A percentile compares a stretch with the other conserved stretches of the same genome.
Conservation (phyloP, 2,329 filamentous ascomycete genomes). For the Calonectria naviculata region DNA sequence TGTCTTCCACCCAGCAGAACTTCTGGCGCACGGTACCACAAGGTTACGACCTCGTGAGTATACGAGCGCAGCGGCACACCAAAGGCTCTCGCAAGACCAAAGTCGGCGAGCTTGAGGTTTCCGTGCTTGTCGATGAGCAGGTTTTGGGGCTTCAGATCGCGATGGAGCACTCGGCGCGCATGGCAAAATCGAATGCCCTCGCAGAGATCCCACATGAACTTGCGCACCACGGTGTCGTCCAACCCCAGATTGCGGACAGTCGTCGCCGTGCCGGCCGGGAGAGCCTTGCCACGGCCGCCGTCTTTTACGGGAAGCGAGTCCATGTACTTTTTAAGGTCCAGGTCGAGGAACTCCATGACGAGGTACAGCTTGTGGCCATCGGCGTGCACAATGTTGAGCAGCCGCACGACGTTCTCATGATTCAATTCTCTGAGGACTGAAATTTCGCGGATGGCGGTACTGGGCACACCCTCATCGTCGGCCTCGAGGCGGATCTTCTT, state of each 20-base stretch:
- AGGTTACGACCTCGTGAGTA: slow-evolving; percentile 93
- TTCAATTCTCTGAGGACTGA: slow-evolving; percentile 95
- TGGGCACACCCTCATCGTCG: slow-evolving; percentile 93
- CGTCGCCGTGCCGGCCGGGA: slow-evolving; percentile 76
- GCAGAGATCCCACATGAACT: slow-evolving; percentile 91
- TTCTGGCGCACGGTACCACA: slow-evolving; percentile 93
- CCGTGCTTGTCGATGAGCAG: slow-evolving; percentile 87
- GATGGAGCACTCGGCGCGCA: slow-evolving; percentile 86
- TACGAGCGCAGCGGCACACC: slow-evolving; percentile 92
- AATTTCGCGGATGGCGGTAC: slow-evolving; percentile 93
- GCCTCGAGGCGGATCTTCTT: slow-evolving; percentile 97
- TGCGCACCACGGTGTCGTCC: slow-evolving; percentile 85
- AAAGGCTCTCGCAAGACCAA: slow-evolving; percentile 89
- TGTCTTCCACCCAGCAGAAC: slow-evolving; percentile 91
- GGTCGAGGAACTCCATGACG: slow-evolving; percentile 90
- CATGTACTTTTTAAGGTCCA: slow-evolving; percentile 97
- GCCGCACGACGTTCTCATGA: slow-evolving; percentile 87
- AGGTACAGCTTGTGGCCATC: slow-evolving; percentile 96
- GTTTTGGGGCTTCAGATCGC: slow-evolving; percentile 92
- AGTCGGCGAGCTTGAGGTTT: slow-evolving; percentile 91
- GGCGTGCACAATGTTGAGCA: slow-evolving; percentile 93
- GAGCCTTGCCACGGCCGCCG: slow-evolving; percentile 84
- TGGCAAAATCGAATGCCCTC: slow-evolving; percentile 90
- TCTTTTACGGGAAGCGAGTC: slow-evolving; percentile 87
- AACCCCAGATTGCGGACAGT: slow-evolving; percentile 74